Conservation (phyloP, 371 early-diverging fungal species). For the Rhizomucor miehei region DNA sequence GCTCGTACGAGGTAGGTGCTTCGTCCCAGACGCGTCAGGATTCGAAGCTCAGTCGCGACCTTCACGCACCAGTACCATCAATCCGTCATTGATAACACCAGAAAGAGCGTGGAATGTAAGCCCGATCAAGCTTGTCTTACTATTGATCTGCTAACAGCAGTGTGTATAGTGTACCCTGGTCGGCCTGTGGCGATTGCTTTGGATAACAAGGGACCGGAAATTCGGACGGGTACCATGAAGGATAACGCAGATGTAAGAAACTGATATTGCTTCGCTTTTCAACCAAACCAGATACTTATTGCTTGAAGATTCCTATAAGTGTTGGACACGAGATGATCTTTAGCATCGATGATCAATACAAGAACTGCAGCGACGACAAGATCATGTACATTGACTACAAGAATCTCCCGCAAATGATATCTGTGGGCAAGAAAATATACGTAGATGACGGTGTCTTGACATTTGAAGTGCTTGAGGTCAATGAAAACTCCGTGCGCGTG, state of each 20-base stretch:
- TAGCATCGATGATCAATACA: conserved; percentile 69
- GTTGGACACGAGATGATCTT: conserved; percentile 76
- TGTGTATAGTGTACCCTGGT: conserved; percentile 16
- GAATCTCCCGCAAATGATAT: conserved; percentile 75
- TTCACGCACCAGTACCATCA: conserved; percentile 73
- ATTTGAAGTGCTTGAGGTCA: conserved; percentile 67
- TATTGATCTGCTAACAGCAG: not conserved
- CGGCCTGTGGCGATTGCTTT: conserved; percentile 76
- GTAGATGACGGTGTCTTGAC: conserved; percentile 82
- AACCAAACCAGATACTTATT: not conserved
- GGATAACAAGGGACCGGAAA: conserved; percentile 87
- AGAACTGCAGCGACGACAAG: conserved; percentile 61
- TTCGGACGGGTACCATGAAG: conserved; percentile 75
- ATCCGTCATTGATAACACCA: conserved; percentile 79
- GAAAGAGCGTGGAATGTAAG: conserved; percentile 53
- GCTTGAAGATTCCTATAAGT: conserved; percentile 46
- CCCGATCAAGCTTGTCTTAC: not conserved
- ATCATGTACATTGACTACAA: conserved; percentile 84
- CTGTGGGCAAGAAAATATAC: conserved; percentile 80
- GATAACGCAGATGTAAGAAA: conserved; percentile 34
- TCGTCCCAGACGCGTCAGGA: conserved; percentile 3
- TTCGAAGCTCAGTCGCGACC: not conserved
- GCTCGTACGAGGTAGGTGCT: conserved; percentile 76
- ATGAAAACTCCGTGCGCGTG: conserved; percentile 60
- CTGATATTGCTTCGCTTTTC: not conserved